Percentiles rank a stretch among this genome's conserved stretches.
Conservation (phyloP, 2,329 filamentous ascomycete species). For the Scytalidium sp. region DNA sequence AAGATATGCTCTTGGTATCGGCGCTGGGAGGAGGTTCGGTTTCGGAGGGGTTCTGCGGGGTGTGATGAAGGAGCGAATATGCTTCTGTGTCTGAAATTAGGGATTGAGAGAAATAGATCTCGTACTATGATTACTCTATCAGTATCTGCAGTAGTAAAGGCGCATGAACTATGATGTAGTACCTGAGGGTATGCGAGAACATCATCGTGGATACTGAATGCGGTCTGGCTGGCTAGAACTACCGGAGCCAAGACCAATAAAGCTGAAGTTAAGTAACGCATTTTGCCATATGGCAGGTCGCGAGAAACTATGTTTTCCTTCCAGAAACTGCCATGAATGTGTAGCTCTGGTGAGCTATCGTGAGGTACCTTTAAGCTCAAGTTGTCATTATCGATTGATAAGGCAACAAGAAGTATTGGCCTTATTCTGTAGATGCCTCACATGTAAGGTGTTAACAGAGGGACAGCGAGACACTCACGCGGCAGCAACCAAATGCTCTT, state of each 20-base stretch:
- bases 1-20: slow-evolving; percentile 20
- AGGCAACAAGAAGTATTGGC: too few species aligned
- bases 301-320: neutral
- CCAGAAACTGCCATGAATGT: neutral
- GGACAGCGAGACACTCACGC: too few species aligned
- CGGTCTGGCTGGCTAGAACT: slow-evolving; percentile 49
- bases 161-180: slow-evolving; percentile 16
- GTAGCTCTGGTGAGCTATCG: too few species aligned
- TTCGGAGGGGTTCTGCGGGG: slow-evolving; percentile 18
- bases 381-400: too few species aligned
- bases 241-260: slow-evolving; percentile 26
- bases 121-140: slow-evolving; percentile 46
- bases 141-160: neutral
- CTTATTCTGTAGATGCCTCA: too few species aligned
- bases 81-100: slow-evolving; percentile 59
- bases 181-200: slow-evolving; percentile 70
- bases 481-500: too few species aligned
- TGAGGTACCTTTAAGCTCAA: too few species aligned
- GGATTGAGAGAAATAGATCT: slow-evolving; percentile 59
- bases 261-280: slow-evolving; percentile 23
- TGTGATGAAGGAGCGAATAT: slow-evolving; percentile 38
- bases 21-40: slow-evolving; percentile 14
- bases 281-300: slow-evolving; percentile 28
- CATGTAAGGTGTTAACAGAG: too few species aligned
- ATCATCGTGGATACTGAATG: slow-evolving; percentile 71